Evolutionary conservation across 306 rosid species (phyloP), one percentile per base, ranked within the genome.

Genomic region (Clitoria ternatea): DNA sequence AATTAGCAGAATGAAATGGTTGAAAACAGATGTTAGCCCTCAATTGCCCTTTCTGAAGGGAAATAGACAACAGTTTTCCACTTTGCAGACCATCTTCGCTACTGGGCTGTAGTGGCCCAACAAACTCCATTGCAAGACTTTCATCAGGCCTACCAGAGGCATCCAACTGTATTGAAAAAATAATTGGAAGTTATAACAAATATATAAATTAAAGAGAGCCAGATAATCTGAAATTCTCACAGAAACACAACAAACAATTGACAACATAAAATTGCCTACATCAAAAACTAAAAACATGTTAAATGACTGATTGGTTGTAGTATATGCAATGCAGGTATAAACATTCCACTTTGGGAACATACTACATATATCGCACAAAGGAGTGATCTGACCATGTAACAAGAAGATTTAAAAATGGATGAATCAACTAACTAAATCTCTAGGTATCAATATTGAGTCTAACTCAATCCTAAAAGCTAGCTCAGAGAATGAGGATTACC

Each of bases 131-230:
- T 8, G 85, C 84, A 65, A 92, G 92, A 82, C 98, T 92, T 88
- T 92, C 98, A 86, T 92, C 96, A 8, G 96, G 87, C 82, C 98
- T 80, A 63, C 98, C 98, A 14, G 87, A 72, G 71, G 96, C 88
- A 78, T 92, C 96, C 92, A 92, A 77, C 98, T 92, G 86, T 84
- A 49, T 42, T 49, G 61, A 73, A 71, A 77, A 68, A 72, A 72
- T 43, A 57, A 75, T 27, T 14, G 22, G 59, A 64, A 62, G 72
- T 74, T 53, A 52, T 14, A 64, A 61, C 39, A 66, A 33, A 45
- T 48, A 39, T 12, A 66, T 59, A 36, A 27, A 48, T 27, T 61
- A 43, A 42, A 68, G 23, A 53, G 52, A 45, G 35, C 29, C 47
- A 74, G 26, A 59, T n/a, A 40, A 60, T 73, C 29, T 49, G 17